A percentile compares a stretch with the other conserved stretches of the same genome.
phyloP scores from a whole-genome alignment of 345 rosid species.

The Eucalyptus virginea region DNA sequence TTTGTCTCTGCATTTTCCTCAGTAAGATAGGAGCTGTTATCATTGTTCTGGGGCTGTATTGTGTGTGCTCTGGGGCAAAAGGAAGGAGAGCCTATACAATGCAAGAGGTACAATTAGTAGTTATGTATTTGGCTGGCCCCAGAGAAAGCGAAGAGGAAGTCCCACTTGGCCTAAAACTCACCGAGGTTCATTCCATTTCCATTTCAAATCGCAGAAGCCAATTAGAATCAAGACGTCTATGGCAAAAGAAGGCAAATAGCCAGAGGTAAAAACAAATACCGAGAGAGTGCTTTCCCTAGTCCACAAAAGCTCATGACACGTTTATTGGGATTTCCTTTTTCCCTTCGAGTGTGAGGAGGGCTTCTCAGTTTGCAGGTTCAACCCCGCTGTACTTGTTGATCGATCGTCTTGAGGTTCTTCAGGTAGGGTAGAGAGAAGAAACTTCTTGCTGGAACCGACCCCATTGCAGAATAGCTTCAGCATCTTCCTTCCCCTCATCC shows the following conservation, averaged over 20 bases:
- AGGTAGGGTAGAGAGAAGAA: slow-evolving; percentile 53
- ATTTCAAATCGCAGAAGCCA: neutral
- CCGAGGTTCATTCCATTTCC: neutral
- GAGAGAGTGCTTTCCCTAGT: neutral
- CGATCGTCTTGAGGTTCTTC: slow-evolving; percentile 46
- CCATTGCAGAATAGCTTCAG: slow-evolving; percentile 72
- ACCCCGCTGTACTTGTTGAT: slow-evolving; percentile 1
- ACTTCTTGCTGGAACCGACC: slow-evolving; percentile 76
- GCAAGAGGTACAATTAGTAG: neutral
- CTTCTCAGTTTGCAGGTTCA: slow-evolving; percentile 10
- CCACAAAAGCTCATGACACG: too few relatives aligned
- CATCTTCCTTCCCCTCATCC: slow-evolving; percentile 95
- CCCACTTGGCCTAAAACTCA: neutral
- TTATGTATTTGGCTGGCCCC: neutral
- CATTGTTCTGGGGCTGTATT: slow-evolving; percentile 19
- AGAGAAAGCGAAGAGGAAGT: neutral
- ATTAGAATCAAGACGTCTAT: neutral
- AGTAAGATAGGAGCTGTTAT: slow-evolving; percentile 17
- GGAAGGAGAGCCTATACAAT: neutral
- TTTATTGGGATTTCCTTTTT: neutral
- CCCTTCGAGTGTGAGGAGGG: slow-evolving; percentile 2
- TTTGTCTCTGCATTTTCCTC: neutral
- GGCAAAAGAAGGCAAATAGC: neutral
- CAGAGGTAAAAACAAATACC: neutral
- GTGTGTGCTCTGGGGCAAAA: slow-evolving; percentile 25